These are phyloP conservation scores for Neoarthrinium moseri DNA, from an alignment of 2,329 filamentous ascomycete species.

Conservation along the genomic window DNA sequence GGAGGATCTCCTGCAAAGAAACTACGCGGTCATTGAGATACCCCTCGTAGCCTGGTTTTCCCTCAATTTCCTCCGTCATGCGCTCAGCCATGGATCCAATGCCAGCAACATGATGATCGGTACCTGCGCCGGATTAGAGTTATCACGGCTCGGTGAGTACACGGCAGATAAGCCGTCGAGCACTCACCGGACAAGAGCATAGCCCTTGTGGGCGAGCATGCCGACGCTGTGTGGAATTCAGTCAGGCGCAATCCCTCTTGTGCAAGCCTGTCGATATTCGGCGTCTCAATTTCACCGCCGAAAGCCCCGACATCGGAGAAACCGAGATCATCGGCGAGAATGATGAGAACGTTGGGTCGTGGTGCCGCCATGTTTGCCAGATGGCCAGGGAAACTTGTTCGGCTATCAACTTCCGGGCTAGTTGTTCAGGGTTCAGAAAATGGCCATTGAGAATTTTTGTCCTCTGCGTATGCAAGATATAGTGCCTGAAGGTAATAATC, in stretches of 20 bases:
- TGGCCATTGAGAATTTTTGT: too few species aligned
- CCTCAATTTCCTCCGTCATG: too few species aligned
- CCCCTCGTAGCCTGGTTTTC: constrained; percentile 21
- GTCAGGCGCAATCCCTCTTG: constrained; percentile 53
- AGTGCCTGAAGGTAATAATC: too few species aligned
- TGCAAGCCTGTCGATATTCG: constrained; percentile 52
- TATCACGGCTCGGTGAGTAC: too few species aligned
- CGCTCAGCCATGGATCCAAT: constrained; percentile 51
- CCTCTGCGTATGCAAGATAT: too few species aligned
- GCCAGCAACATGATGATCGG: constrained; percentile 49
- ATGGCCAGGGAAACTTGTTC: too few species aligned
- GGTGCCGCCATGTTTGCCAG: too few species aligned
- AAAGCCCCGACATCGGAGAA: constrained; percentile 48
- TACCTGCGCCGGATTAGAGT: too few species aligned
- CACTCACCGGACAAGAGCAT: constrained; percentile 41
- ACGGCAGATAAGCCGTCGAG: not conserved
- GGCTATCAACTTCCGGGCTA: too few species aligned
- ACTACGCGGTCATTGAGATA: constrained; percentile 41
- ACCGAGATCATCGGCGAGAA: constrained; percentile 42
- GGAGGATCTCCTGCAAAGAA: constrained; percentile 51
- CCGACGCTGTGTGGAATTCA: constrained; percentile 58
- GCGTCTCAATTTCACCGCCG: constrained; percentile 58
- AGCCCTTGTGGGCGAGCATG: constrained; percentile 57
- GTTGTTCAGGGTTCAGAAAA: too few species aligned
- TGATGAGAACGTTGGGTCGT: constrained; percentile 45